Evolutionary conservation across 129 eudicot genomes (phyloP).

Genomic region (Deinandra increscens): DNA sequence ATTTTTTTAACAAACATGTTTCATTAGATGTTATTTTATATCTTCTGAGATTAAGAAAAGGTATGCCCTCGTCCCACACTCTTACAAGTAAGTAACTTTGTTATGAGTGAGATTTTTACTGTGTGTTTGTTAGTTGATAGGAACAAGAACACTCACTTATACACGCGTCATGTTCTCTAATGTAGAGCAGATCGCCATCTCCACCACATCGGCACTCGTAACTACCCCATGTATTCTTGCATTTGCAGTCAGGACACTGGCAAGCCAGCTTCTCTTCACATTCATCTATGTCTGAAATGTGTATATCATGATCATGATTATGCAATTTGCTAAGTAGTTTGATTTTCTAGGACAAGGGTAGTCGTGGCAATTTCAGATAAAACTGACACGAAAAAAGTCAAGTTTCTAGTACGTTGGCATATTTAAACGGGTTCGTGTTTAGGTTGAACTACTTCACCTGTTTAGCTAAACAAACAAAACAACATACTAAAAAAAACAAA

Average conservation of each 20-base stretch:
- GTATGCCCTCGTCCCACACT: neutral
- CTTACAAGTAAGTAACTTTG: neutral
- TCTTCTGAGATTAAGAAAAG: too few species aligned
- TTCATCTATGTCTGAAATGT: constrained; percentile 73
- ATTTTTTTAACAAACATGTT: constrained; percentile 10
- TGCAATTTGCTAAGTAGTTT: neutral
- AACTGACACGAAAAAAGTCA: too few species aligned
- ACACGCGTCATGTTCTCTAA: constrained; percentile 82
- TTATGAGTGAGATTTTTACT: neutral
- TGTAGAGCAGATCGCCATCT: constrained; percentile 62
- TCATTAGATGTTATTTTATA: too few species aligned
- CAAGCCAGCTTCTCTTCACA: constrained; percentile 78
- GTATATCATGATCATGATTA: too few species aligned
- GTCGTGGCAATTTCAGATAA: too few species aligned
- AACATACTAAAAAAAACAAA: too few species aligned
- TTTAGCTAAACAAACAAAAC: too few species aligned
- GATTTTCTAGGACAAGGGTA: neutral
- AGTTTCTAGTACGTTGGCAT: too few species aligned
- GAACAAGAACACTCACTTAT: constrained; percentile 51
- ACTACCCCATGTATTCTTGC: constrained; percentile 93
- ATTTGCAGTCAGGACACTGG: constrained; percentile 81
- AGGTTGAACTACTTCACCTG: too few species aligned
- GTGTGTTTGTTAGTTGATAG: neutral
- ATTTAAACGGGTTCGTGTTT: too few species aligned
- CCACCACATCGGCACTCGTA: constrained; percentile 70